A percentile compares a stretch with the other conserved stretches of the same genome.
Conservation (phyloP, 768 basidiomycete genomes). For the Calocybe cyanea region DNA sequence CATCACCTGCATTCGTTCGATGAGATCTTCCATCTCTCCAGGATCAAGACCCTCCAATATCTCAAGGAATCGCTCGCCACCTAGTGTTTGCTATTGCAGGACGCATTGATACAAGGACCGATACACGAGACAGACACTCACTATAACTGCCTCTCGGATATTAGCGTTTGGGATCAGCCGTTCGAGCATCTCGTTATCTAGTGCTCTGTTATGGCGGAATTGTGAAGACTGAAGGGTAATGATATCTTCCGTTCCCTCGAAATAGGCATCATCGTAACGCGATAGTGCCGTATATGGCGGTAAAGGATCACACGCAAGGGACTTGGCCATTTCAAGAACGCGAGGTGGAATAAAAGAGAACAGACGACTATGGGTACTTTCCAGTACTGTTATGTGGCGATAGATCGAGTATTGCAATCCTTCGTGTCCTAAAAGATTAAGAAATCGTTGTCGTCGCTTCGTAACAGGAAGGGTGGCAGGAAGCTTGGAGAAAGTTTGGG, state of each 20-base stretch:
- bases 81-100: slow-evolving; percentile 51
- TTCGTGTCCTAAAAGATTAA: slow-evolving; percentile 34
- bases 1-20: slow-evolving; percentile 39
- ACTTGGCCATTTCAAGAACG: slow-evolving; percentile 42
- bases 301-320: slow-evolving; percentile 81
- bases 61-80: slow-evolving; percentile 54
- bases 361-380: slow-evolving; percentile 53
- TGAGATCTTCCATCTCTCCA: slow-evolving; percentile 57
- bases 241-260: slow-evolving; percentile 57
- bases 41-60: slow-evolving; percentile 55
- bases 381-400: slow-evolving; percentile 77
- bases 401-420: slow-evolving; percentile 52
- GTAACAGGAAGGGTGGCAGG: slow-evolving; percentile 32
- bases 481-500: slow-evolving; percentile 36
- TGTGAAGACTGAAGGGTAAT: slow-evolving; percentile 23
- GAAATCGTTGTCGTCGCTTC: slow-evolving; percentile 27
- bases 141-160: slow-evolving; percentile 32
- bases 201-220: slow-evolving; percentile 3
- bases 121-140: slow-evolving; percentile 34
- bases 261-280: slow-evolving; percentile 72
- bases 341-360: slow-evolving; percentile 68
- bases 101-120: too few species aligned
- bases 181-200: slow-evolving; percentile 49
- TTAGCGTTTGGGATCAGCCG: slow-evolving; percentile 55
- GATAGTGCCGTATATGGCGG: slow-evolving; percentile 64